Evolutionary conservation across 805 yeast species (phyloP).

Genomic region (Clavispora asparagi): DNA sequence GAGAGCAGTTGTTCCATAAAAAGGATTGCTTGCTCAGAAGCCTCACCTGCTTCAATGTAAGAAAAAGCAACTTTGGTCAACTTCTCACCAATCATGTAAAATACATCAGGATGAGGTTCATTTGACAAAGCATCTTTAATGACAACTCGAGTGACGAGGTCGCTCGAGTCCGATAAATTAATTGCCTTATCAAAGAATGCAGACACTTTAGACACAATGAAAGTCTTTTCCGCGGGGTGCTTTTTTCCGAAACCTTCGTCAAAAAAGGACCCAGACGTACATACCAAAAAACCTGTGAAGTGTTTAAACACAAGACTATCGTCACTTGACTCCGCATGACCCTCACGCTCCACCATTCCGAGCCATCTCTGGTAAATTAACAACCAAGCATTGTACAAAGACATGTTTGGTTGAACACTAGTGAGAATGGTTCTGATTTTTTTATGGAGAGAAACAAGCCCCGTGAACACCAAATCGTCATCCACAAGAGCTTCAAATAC

Average conservation of each 20-base stretch:
- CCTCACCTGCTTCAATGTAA: conserved; percentile 22
- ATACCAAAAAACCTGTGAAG: conserved; percentile 68
- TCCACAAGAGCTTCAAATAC: conserved; percentile 25
- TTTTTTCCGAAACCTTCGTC: conserved; percentile 20
- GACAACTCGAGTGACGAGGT: conserved; percentile 57
- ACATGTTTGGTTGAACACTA: conserved; percentile 32
- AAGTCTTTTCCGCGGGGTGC: conserved; percentile 20
- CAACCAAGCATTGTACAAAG: conserved; percentile 36
- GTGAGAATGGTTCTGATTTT: conserved; percentile 41
- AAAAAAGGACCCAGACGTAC: conserved; percentile 61
- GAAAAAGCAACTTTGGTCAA: conserved; percentile 34
- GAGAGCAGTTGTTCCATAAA: conserved; percentile 48
- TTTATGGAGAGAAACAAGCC: conserved; percentile 70
- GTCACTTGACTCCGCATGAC: conserved; percentile 23
- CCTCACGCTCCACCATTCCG: conserved; percentile 19
- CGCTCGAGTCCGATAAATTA: conserved; percentile 42
- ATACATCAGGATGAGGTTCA: conserved; percentile 58
- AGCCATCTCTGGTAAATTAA: conserved; percentile 51
- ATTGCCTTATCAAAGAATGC: conserved; percentile 50
- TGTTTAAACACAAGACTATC: conserved; percentile 53
- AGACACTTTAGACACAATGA: conserved; percentile 34
- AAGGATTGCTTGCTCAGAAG: conserved; percentile 25
- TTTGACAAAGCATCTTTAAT: conserved; percentile 65
- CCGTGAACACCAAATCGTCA: conserved; percentile 57
- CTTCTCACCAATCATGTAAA: conserved; percentile 43